These are phyloP conservation scores for Prunella vulgaris DNA, from an alignment of 257 asterid species.

Conservation along the genomic window DNA sequence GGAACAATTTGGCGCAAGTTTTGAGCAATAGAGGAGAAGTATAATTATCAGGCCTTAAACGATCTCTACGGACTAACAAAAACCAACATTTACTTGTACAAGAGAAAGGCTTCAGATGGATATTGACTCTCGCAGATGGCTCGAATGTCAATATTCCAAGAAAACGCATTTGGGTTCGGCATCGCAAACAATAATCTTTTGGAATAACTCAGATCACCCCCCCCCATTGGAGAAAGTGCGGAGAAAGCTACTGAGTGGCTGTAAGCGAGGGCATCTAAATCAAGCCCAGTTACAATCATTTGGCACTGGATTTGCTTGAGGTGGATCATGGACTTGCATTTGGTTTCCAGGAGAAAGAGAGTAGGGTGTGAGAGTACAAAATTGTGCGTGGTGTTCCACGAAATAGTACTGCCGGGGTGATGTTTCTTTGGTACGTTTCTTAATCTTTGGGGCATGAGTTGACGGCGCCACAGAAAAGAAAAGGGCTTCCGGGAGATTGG, in stretches of 20 bases:
- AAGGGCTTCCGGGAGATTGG: too few relatives aligned
- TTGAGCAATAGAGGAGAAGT: constrained; percentile 71
- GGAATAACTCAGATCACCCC: constrained; percentile 53
- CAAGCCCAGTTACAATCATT: constrained; percentile 50
- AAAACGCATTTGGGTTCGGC: constrained; percentile 53
- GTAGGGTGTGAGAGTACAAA: constrained; percentile 66
- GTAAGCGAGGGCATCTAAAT: constrained; percentile 56
- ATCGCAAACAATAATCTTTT: constrained; percentile 41
- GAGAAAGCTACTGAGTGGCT: constrained; percentile 74
- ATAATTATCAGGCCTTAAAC: constrained; percentile 64
- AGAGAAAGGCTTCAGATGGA: constrained; percentile 37
- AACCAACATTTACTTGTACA: constrained; percentile 56
- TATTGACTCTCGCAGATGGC: constrained; percentile 40
- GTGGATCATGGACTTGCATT: constrained; percentile 65
- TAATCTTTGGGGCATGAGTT: constrained; percentile 25
- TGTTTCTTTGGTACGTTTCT: constrained; percentile 33
- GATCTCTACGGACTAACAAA: constrained; percentile 4
- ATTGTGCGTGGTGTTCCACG: constrained; percentile 60
- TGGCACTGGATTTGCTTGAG: constrained; percentile 74
- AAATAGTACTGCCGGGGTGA: constrained; percentile 14
- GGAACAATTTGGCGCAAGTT: constrained; percentile 48
- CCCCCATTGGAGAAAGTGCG: constrained; percentile 55
- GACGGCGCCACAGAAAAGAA: too few relatives aligned
- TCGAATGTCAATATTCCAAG: constrained; percentile 71
- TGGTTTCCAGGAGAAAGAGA: constrained; percentile 58